These are phyloP conservation scores for Citrus inodora DNA, from an alignment of 345 rosid species.

Conservation along the genomic window DNA sequence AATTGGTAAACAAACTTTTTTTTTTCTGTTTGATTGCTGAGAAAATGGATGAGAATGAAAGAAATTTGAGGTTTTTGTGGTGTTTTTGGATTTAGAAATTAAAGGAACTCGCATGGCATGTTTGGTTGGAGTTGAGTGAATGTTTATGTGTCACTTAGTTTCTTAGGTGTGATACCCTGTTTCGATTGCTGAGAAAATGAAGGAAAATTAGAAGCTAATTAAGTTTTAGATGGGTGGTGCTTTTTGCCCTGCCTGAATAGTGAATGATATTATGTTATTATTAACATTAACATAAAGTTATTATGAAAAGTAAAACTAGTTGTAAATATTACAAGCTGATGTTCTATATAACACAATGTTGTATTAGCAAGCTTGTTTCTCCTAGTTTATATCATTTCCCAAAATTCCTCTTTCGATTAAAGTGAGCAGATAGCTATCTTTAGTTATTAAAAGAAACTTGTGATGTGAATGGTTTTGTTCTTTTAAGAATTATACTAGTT, in stretches of 20 bases:
- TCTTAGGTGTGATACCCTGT: neutral
- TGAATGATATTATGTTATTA: neutral
- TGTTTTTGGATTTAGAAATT: neutral
- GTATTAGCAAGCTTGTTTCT: neutral
- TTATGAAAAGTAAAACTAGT: too few relatives aligned
- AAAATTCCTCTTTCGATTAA: neutral
- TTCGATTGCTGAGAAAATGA: neutral
- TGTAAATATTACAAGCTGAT: too few relatives aligned
- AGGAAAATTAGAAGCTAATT: neutral
- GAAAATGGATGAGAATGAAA: neutral
- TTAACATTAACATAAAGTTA: too few relatives aligned
- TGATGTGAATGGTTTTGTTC: neutral
- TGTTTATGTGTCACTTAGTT: neutral
- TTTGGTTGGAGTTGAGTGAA: neutral
- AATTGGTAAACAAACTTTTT: neutral
- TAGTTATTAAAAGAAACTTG: neutral
- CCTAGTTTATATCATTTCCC: neutral
- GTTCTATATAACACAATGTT: neutral
- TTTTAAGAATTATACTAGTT: neutral
- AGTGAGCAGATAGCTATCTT: neutral
- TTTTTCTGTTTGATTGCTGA: neutral
- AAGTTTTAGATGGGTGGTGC: neutral
- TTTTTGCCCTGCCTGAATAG: neutral
- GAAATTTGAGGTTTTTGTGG: neutral
- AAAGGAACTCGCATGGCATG: neutral